A percentile compares a stretch with the other conserved stretches of the same genome.
These are phyloP conservation scores for Hansfordia pulvinata DNA, from an alignment of 2,329 filamentous ascomycete genomes.

Conservation along the genomic window DNA sequence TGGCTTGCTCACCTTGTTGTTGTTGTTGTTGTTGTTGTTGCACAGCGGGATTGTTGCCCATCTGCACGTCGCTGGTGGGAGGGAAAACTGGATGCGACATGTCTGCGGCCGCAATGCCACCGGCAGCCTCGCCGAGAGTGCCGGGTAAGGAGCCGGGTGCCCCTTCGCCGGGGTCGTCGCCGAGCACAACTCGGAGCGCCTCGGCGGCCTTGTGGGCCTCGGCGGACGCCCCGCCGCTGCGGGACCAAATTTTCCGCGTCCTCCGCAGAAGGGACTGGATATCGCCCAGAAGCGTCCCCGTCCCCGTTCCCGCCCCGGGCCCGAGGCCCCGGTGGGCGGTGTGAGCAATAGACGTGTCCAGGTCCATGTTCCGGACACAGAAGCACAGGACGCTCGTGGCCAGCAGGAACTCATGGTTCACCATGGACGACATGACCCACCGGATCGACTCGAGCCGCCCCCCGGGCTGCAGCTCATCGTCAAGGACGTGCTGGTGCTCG, in stretches of 20 bases:
- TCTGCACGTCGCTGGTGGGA: too few species aligned
- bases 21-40: too few species aligned
- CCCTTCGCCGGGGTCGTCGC: too few species aligned
- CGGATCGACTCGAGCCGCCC: slow-evolving; percentile 26
- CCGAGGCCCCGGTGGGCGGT: background rate
- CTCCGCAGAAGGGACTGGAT: slow-evolving; percentile 5
- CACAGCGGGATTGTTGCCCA: too few species aligned
- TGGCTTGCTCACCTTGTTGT: too few species aligned
- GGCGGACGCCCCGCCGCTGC: slow-evolving; percentile 6
- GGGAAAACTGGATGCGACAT: too few species aligned
- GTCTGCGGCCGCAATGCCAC: too few species aligned
- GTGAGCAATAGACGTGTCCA: background rate
- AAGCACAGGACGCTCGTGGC: slow-evolving; percentile 33
- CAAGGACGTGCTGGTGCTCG: slow-evolving; percentile 31
- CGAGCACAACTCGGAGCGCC: too few species aligned
- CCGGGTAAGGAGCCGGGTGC: too few species aligned
- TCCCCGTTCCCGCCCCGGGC: too few species aligned
- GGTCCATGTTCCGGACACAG: slow-evolving; percentile 23
- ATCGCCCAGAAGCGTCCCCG: too few species aligned
- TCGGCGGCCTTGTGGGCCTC: slow-evolving; percentile 8
- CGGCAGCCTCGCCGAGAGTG: too few species aligned
- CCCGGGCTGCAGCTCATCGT: slow-evolving; percentile 28
- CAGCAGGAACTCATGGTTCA: slow-evolving; percentile 31
- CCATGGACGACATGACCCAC: slow-evolving; percentile 29
- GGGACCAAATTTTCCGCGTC: slow-evolving; percentile 8